Base-by-base conservation (phyloP, 2,329 filamentous ascomycete genomes). In the Metarhizium rileyi region DNA sequence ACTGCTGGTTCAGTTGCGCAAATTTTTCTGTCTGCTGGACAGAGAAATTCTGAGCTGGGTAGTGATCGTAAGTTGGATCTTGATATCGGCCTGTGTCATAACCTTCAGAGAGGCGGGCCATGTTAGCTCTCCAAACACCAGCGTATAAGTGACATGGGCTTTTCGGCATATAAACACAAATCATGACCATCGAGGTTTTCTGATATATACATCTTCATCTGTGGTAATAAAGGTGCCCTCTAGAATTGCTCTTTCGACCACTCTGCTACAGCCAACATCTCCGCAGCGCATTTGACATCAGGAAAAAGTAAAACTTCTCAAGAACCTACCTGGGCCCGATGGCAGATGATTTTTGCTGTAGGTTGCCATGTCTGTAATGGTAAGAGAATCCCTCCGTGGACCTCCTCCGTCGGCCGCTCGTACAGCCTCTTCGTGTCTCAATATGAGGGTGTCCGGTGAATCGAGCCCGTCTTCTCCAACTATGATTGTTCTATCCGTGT, bases 291-390 rank as follows among this genome's bases (percentile, higher is more conserved):
- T 20, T 38, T 5, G 18, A 20, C 33, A 38, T 20, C 35, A 2
- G 6, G 35, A 18, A 26, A 22, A 40, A 22, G 12, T 16, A 14
- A 38, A 38, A n/a, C n/a, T n/a, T n/a, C n/a, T 20, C 16, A n/a
- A n/a, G 27, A 22, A 83, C 88, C 73, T 74, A 94, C 90, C 86
- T 70, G 91, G 86, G 73, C 90, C 79, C 67, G 84, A 85, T 67
- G 84, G 76, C 69, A 83, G 76, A 67, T 86, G 81, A 52, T 81
- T 70, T 71, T 94, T 95, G 76, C 89, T 90, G 70, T 84, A 84
- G 68, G 68, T 59, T 44, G 68, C 67, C 68, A 71, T 71, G 16
- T 66, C 60, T 25, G 65, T 59, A 44, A 66, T 54, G 54, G 63
- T 73, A 64, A 76, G 74, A 70, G 72, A 80, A 70, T 74, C 80